Base-by-base conservation (phyloP, 306 rosid genomes). In the Medicago arabica region DNA sequence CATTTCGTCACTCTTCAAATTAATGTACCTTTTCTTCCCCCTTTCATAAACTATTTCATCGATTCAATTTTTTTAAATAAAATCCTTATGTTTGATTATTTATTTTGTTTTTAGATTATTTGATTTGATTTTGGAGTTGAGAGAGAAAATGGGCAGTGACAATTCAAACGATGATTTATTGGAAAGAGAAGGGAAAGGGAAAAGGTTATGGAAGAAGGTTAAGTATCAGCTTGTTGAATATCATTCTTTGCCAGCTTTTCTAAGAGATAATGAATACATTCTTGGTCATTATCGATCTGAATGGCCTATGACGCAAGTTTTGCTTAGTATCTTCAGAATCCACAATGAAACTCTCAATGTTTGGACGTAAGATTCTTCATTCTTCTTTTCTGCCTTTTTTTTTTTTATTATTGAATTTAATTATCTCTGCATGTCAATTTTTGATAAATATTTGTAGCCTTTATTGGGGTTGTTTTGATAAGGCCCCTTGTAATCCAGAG, bases 311-410 rank as follows among this genome's bases (percentile, higher is more conserved):
- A 95, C 92, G 92, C 96, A 92, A 82, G 80, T 86, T 72, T 67
- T 95, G 53, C 86, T 90, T 10, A 95, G 99, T 83, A 89, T 90
- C 61, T 92, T 95, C 83, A 80, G 90, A 72, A 87, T 95, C 60
- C 99, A 95, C 75, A 95, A 95, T 43, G 99, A 95, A 86, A 95
- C 99, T 9, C 93, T 95, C 25, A 95, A 95, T 19, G 97, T 95
- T 85, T 95, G 99, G 99, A 92, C 99, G 97, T 95, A 89, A 88
- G 96, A 21, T 5, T 9, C 47, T 50, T 3, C 4, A 28, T 75
- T 71, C 10, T 28, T 7, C 16, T 4, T 55, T 9, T 0, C n/a
- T n/a, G n/a, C n/a, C n/a, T n/a, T 9, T 18, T 1, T 10, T 1
- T 11, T 4, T 21, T 15, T 17, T 3, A 2, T 23, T 34, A n/a